phyloP scores from a whole-genome alignment of 2,329 filamentous ascomycete species.

The Penicillium sp. region DNA sequence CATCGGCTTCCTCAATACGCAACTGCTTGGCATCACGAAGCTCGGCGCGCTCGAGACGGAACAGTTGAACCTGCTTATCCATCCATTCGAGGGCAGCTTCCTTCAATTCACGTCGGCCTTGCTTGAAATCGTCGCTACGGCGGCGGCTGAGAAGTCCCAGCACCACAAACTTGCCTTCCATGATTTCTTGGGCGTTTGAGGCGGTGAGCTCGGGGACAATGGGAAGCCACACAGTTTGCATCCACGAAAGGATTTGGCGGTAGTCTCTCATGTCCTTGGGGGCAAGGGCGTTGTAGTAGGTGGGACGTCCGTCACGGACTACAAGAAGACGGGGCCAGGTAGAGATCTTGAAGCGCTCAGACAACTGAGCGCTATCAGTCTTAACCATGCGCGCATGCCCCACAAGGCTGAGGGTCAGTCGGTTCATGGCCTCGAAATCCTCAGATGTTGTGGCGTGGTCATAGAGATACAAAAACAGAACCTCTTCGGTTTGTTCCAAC shows the following conservation, averaged over 20 bases:
- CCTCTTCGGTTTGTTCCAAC: constrained; percentile 89
- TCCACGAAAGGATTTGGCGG: constrained; percentile 80
- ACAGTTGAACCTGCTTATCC: constrained; percentile 89
- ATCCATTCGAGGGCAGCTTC: constrained; percentile 96
- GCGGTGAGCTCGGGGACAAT: constrained; percentile 93
- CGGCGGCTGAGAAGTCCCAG: constrained; percentile 83
- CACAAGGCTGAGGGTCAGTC: constrained; percentile 82
- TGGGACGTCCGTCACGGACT: constrained; percentile 82
- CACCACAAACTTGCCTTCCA: constrained; percentile 93
- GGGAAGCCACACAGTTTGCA: constrained; percentile 94
- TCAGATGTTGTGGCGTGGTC: constrained; percentile 91
- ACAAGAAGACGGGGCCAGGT: constrained; percentile 95
- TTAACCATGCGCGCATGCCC: constrained; percentile 92
- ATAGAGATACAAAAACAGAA: constrained; percentile 97
- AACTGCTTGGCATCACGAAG: constrained; percentile 92
- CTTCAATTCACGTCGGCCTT: constrained; percentile 83
- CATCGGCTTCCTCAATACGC: constrained; percentile 93
- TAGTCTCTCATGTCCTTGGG: constrained; percentile 92
- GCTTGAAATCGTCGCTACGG: constrained; percentile 74
- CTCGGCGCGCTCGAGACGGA: constrained; percentile 91
- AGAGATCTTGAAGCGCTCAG: constrained; percentile 86
- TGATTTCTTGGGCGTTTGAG: constrained; percentile 88
- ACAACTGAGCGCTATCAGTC: constrained; percentile 75
- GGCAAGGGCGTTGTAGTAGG: constrained; percentile 83
- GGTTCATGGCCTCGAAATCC: constrained; percentile 86